phyloP scores from a whole-genome alignment of 176 grass and related monocot species.

The Zizania latifolia region DNA sequence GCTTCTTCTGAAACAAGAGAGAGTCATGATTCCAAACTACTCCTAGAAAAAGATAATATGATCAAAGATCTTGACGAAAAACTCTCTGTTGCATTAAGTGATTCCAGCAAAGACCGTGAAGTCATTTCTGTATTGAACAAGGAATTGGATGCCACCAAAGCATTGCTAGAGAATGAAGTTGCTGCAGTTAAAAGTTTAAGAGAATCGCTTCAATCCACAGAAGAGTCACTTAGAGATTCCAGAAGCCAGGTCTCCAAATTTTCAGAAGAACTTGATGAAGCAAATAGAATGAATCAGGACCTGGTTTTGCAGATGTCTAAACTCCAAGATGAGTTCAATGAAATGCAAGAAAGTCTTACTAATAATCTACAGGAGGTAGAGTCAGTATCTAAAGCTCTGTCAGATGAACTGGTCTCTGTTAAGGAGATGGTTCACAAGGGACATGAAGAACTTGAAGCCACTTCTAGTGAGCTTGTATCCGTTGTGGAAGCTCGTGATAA shows the following conservation, averaged over 20 bases:
- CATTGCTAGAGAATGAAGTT: conserved; percentile 59
- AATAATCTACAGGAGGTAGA: conserved; percentile 64
- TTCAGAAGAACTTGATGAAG: conserved; percentile 57
- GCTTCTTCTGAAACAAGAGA: conserved; percentile 57
- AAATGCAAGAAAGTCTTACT: conserved; percentile 51
- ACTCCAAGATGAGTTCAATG: conserved; percentile 56
- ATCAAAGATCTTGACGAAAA: conserved; percentile 69
- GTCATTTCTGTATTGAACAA: conserved; percentile 59
- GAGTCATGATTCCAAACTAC: conserved; percentile 39
- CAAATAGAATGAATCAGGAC: conserved; percentile 60
- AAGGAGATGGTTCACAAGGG: conserved; percentile 65
- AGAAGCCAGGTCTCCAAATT: conserved; percentile 58
- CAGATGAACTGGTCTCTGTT: conserved; percentile 63
- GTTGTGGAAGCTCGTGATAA: conserved; percentile 54
- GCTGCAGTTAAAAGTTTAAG: conserved; percentile 45
- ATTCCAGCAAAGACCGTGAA: conserved; percentile 50
- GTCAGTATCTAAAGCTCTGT: conserved; percentile 55
- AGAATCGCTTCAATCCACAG: conserved; percentile 51
- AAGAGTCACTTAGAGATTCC: conserved; percentile 51
- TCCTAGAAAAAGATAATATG: conserved; percentile 59
- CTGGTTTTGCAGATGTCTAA: conserved; percentile 56
- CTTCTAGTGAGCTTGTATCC: conserved; percentile 53
- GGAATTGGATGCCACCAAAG: conserved; percentile 52
- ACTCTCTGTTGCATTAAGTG: conserved; percentile 54
- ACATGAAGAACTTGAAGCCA: conserved; percentile 53